Evolutionary conservation across 2,329 filamentous ascomycete genomes (phyloP).

Genomic region (Dactylella cylindrospora): DNA sequence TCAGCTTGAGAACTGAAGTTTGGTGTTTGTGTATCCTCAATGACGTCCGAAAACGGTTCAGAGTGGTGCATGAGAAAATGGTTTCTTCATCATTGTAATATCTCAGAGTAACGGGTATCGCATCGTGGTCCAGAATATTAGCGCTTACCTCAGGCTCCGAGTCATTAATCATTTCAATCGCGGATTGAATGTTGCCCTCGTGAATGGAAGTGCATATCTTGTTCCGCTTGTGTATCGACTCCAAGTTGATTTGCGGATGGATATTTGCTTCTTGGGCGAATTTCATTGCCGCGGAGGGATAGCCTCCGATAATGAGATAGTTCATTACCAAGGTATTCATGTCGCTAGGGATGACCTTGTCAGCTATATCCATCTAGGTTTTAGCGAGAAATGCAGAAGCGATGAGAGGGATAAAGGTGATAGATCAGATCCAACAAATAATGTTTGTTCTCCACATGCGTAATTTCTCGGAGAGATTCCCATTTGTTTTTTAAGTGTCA

Average conservation of each 20-base stretch:
- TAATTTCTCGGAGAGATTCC: constrained; percentile 99
- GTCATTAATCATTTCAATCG: constrained; percentile 85
- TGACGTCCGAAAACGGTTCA: constrained; percentile 74
- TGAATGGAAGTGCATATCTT: constrained; percentile 84
- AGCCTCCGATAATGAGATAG: constrained; percentile 94
- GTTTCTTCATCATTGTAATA: constrained; percentile 80
- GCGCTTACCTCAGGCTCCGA: constrained; percentile 83
- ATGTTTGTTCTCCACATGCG: constrained; percentile 75
- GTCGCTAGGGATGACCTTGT: constrained; percentile 63
- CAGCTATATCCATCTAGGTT: constrained; percentile 46
- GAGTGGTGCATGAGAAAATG: constrained; percentile 99
- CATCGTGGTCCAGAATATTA: too few relatives aligned
- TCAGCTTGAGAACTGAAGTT: constrained; percentile 89
- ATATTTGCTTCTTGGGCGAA: constrained; percentile 95
- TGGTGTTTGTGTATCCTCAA: constrained; percentile 83
- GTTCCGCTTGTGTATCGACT: constrained; percentile 74
- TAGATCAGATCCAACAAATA: constrained; percentile 67
- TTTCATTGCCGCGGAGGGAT: constrained; percentile 85
- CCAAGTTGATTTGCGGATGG: constrained; percentile 68
- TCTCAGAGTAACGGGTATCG: constrained; percentile 15
- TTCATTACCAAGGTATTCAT: constrained; percentile 95
- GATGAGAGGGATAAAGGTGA: constrained; percentile 44
- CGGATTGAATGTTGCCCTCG: constrained; percentile 77
- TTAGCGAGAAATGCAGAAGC: neutral
- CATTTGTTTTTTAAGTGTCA: constrained; percentile 91